A percentile compares a stretch with the other conserved stretches of the same genome.
Conservation (phyloP, 495 filamentous ascomycete species). For the Lentithecium fluviatile region DNA sequence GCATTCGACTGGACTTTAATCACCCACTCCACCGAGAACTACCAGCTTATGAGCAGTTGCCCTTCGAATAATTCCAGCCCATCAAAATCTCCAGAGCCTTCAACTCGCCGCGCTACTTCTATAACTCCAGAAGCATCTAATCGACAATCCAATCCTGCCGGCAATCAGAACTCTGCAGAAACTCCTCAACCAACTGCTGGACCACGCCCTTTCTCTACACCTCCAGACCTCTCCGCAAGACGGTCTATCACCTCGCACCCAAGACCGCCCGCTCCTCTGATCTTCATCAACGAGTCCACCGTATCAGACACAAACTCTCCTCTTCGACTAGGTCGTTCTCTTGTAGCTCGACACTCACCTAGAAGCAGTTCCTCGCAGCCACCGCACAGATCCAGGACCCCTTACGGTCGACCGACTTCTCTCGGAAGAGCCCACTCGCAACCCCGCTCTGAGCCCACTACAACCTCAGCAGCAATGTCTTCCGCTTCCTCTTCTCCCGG, state of each 20-base stretch:
- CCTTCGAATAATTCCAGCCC: constrained; percentile 14
- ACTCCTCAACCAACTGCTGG: constrained; percentile 18
- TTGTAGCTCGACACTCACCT: constrained; percentile 14
- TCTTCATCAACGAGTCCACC: constrained; percentile 21
- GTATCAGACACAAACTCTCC: neutral
- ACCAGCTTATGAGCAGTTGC: constrained; percentile 21
- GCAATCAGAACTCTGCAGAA: constrained; percentile 5
- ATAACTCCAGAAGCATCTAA: neutral
- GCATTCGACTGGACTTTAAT: neutral
- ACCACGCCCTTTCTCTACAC: neutral
- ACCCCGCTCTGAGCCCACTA: neutral
- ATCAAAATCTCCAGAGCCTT: constrained; percentile 17
- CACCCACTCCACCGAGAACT: neutral
- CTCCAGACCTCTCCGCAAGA: neutral
- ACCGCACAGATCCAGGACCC: constrained; percentile 14
- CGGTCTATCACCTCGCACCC: neutral
- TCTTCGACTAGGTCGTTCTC: constrained; percentile 17
- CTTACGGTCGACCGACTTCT: constrained; percentile 13
- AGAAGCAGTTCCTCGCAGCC: constrained; percentile 22
- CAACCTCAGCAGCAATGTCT: constrained; percentile 22
- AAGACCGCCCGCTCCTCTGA: constrained; percentile 9
- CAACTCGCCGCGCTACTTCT: neutral
- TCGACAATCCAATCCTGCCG: neutral
- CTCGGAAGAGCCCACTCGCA: constrained; percentile 12
- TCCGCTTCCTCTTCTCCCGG: constrained; percentile 30